Conservation (phyloP, 495 filamentous ascomycete genomes). For the Aspergillus affinis region DNA sequence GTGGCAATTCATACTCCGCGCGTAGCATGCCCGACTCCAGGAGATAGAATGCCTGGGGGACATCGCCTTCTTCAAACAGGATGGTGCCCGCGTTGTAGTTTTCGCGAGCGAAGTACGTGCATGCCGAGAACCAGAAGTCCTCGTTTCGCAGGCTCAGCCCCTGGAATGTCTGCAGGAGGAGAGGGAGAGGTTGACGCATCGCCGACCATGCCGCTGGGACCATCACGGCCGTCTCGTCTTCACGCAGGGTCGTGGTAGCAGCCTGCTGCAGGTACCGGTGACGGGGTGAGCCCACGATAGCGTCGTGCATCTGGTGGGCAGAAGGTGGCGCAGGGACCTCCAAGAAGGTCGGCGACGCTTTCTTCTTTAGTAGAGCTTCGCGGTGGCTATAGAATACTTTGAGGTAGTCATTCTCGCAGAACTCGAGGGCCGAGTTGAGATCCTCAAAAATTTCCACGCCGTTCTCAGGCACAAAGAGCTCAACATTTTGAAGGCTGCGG, state of each 20-base stretch:
- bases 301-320: slow-evolving; percentile 34
- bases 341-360: slow-evolving; percentile 27
- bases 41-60: slow-evolving; percentile 81
- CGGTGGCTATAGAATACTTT: slow-evolving; percentile 72
- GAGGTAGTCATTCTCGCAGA: slow-evolving; percentile 92
- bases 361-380: slow-evolving; percentile 37
- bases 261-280: slow-evolving; percentile 73
- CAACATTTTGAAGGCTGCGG: slow-evolving; percentile 73
- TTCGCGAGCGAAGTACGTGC: slow-evolving; percentile 67
- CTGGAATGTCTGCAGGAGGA: slow-evolving; percentile 91
- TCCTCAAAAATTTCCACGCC: slow-evolving; percentile 79
- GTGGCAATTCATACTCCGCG: slow-evolving; percentile 84
- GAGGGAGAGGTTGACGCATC: slow-evolving; percentile 84
- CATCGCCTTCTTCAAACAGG: slow-evolving; percentile 71
- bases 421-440: slow-evolving; percentile 88
- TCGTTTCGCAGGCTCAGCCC: slow-evolving; percentile 74
- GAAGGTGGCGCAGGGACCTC: slow-evolving; percentile 50
- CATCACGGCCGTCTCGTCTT: slow-evolving; percentile 50
- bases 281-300: slow-evolving; percentile 73
- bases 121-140: slow-evolving; percentile 88
- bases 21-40: slow-evolving; percentile 85
- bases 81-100: slow-evolving; percentile 66
- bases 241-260: slow-evolving; percentile 68
- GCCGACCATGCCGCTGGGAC: slow-evolving; percentile 64
- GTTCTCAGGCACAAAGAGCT: slow-evolving; percentile 66